Evolutionary conservation across 768 basidiomycete species (phyloP).

Genomic region (Phlegmacium glaucopus): DNA sequence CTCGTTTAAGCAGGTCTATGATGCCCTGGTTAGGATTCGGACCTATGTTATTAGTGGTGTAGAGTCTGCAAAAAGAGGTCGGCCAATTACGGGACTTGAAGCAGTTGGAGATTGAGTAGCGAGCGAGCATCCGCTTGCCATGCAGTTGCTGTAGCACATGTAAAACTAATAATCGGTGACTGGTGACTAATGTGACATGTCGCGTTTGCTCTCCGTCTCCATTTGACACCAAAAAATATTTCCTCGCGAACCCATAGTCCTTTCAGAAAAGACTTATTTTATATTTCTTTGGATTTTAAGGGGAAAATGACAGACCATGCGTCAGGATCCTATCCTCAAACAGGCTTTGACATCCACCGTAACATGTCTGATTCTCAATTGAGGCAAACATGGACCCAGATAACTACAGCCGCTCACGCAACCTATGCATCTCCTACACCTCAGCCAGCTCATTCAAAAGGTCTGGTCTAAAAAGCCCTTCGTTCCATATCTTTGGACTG

Average conservation of each 20-base stretch:
- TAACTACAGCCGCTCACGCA: conserved; percentile 36
- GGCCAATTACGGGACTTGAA: conserved; percentile 8
- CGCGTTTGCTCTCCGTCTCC: conserved; percentile 15
- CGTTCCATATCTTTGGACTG: neutral
- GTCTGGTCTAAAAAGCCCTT: conserved; percentile 17
- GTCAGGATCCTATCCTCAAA: conserved; percentile 11
- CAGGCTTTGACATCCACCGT: conserved; percentile 30
- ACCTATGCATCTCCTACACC: conserved; percentile 40
- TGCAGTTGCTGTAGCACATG: conserved; percentile 10
- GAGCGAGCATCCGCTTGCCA: conserved; percentile 23
- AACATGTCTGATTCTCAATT: conserved; percentile 63
- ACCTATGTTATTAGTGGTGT: conserved; percentile 3
- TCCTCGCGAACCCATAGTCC: neutral
- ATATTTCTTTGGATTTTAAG: neutral
- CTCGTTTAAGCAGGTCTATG: conserved; percentile 35
- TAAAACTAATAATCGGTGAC: too few species aligned
- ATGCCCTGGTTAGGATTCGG: conserved; percentile 22
- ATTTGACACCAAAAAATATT: neutral
- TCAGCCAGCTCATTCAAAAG: conserved; percentile 32
- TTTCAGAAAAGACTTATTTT: neutral
- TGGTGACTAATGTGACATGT: conserved; percentile 17
- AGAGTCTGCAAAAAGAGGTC: conserved; percentile 2
- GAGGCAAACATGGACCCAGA: conserved; percentile 57
- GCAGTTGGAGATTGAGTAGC: conserved; percentile 7
- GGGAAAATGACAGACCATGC: conserved; percentile 27